Percentiles rank a stretch among this genome's conserved stretches.
Conservation (phyloP, 108 stramenopile species). For the Skeletonema menzelii region DNA sequence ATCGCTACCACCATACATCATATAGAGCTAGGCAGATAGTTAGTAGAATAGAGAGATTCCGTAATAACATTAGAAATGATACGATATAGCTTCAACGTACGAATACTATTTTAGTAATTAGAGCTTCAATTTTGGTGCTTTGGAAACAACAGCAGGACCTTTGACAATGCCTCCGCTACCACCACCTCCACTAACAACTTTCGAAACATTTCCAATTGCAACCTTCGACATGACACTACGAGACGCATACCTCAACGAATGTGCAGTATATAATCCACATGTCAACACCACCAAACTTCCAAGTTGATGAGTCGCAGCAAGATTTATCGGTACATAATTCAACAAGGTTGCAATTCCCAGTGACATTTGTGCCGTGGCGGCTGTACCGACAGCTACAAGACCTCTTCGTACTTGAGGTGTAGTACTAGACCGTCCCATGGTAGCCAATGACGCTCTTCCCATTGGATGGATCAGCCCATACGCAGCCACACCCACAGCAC, state of each 20-base stretch:
- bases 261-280: slow-evolving; percentile 80
- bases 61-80: neutral
- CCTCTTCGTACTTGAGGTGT: slow-evolving; percentile 78
- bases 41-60: neutral
- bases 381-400: slow-evolving; percentile 75
- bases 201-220: slow-evolving; percentile 4
- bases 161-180: slow-evolving; percentile 11
- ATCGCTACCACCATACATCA: neutral
- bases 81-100: neutral
- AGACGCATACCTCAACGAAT: slow-evolving; percentile 80
- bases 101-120: neutral
- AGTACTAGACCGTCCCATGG: slow-evolving; percentile 13
- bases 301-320: slow-evolving; percentile 96
- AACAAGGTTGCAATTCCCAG: slow-evolving; percentile 96
- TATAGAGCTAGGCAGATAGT: neutral
- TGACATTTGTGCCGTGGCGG: slow-evolving; percentile 81
- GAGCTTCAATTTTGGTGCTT: slow-evolving; percentile 2
- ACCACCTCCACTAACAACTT: neutral
- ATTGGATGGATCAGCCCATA: slow-evolving; percentile 57
- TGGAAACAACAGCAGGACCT: slow-evolving; percentile 13
- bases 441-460: slow-evolving; percentile 3
- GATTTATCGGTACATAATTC: slow-evolving; percentile 90
- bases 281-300: slow-evolving; percentile 94
- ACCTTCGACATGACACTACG: slow-evolving; percentile 24
- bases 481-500: slow-evolving; percentile 68